These are phyloP conservation scores for Eruca vesicaria DNA, from an alignment of 441 rosid genomes.

Conservation along the genomic window DNA sequence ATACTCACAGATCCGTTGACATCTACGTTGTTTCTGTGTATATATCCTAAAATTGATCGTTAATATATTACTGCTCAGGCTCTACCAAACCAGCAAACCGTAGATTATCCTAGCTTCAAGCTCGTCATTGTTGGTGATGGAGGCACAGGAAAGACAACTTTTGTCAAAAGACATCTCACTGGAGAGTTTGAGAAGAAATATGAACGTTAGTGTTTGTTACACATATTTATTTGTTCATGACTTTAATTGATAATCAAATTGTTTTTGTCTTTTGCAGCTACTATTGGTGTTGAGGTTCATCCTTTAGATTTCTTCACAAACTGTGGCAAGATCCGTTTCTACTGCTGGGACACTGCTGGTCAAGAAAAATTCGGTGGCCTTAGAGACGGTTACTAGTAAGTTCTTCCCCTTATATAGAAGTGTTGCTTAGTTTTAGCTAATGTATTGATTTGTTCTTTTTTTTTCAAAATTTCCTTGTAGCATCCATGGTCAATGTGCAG, in stretches of 20 bases:
- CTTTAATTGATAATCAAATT: no score
- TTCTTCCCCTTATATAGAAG: neutral
- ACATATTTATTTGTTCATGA: no score
- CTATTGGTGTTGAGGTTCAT: conserved; percentile 71
- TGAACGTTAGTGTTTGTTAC: conserved; percentile 59
- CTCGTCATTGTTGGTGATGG: conserved; percentile 75
- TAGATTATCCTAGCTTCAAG: conserved; percentile 70
- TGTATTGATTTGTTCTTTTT: no score
- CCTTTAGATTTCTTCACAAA: conserved; percentile 61
- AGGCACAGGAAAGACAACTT: conserved; percentile 63
- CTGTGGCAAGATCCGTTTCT: conserved; percentile 54
- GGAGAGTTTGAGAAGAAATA: conserved; percentile 73
- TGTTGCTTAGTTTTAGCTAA: no score
- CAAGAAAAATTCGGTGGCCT: conserved; percentile 68
- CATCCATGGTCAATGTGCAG: conserved; percentile 86
- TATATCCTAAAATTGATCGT: neutral
- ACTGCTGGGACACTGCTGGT: conserved; percentile 73
- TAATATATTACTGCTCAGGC: conserved; percentile 41
- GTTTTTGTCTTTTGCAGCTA: conserved; percentile 40
- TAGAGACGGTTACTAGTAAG: conserved; percentile 68
- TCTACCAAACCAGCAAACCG: conserved; percentile 74
- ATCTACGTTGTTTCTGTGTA: neutral
- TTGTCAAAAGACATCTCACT: conserved; percentile 56
- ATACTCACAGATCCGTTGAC: neutral
- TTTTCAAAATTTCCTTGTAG: conserved; percentile 37